These are phyloP conservation scores for Fragosphaeria purpurea DNA, from an alignment of 2,329 filamentous ascomycete genomes.

Conservation along the genomic window DNA sequence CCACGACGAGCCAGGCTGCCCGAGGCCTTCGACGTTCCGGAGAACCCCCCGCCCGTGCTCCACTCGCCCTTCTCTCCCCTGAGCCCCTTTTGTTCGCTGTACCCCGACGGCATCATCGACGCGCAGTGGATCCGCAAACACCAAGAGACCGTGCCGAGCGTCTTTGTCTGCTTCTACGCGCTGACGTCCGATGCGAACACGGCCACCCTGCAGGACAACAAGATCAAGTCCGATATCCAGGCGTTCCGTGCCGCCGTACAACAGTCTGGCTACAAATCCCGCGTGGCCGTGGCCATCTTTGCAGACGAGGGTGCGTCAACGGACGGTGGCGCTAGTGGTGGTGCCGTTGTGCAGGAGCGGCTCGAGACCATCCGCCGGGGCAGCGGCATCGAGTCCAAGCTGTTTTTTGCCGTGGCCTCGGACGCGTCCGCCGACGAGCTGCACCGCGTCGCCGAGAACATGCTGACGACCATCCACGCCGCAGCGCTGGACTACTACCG, in stretches of 20 bases:
- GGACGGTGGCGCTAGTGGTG: slow-evolving; percentile 31
- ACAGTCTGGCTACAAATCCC: slow-evolving; percentile 65
- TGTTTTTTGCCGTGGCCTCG: slow-evolving; percentile 74
- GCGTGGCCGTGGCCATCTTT: slow-evolving; percentile 67
- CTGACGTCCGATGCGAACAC: slow-evolving; percentile 64
- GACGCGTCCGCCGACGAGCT: slow-evolving; percentile 63
- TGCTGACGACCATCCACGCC: slow-evolving; percentile 64
- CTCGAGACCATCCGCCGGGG: slow-evolving; percentile 68
- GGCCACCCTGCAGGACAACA: slow-evolving; percentile 72
- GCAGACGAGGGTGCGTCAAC: slow-evolving; percentile 44
- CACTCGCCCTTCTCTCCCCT: slow-evolving; percentile 90
- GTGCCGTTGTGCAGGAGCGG: slow-evolving; percentile 58
- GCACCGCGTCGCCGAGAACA: slow-evolving; percentile 60
- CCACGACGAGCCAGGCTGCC: slow-evolving; percentile 46
- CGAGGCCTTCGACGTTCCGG: slow-evolving; percentile 36
- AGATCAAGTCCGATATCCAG: slow-evolving; percentile 79
- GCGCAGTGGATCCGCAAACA: slow-evolving; percentile 81
- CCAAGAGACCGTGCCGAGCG: slow-evolving; percentile 70
- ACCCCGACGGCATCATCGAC: slow-evolving; percentile 81
- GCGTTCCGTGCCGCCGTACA: slow-evolving; percentile 58
- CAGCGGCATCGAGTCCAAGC: slow-evolving; percentile 72
- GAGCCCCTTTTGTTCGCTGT: slow-evolving; percentile 70
- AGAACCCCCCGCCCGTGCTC: slow-evolving; percentile 41
- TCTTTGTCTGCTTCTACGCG: slow-evolving; percentile 71
- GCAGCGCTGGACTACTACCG: slow-evolving; percentile 82